Evolutionary conservation across 2,329 filamentous ascomycete species (phyloP).

Genomic region (Aspergillus aculeatinus): DNA sequence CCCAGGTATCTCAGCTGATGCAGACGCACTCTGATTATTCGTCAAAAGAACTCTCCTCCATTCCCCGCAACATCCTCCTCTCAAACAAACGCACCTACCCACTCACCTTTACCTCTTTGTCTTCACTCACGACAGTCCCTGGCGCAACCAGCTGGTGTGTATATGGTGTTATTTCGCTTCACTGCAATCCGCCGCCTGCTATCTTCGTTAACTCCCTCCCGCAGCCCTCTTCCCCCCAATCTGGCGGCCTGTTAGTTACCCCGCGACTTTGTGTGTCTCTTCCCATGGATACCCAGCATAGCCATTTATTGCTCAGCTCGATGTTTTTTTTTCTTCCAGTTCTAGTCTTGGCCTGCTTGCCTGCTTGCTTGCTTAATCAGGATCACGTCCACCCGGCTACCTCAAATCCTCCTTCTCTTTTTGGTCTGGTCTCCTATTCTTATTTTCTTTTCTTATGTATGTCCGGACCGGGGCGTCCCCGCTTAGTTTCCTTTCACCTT

Average conservation of each 20-base stretch:
- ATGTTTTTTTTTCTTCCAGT: not conserved
- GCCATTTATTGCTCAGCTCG: slow-evolving; percentile 5
- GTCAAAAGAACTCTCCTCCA: not conserved
- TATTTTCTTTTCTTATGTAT: not conserved
- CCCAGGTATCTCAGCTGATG: slow-evolving; percentile 3
- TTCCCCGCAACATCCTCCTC: not conserved
- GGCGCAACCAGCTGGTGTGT: not conserved
- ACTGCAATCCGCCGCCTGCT: not conserved
- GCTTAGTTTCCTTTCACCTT: not conserved
- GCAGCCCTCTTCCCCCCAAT: not conserved
- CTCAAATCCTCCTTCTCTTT: not conserved
- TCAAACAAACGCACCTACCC: not conserved
- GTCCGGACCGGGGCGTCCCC: not conserved
- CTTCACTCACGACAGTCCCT: not conserved
- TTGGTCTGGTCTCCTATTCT: not conserved
- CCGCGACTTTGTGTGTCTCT: slow-evolving; percentile 7
- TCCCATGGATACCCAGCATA: slow-evolving; percentile 18
- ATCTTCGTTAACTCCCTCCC: not conserved
- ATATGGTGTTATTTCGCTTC: not conserved
- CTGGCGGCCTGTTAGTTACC: not conserved
- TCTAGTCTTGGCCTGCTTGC: not conserved
- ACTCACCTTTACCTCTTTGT: not conserved
- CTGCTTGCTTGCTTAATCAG: not conserved
- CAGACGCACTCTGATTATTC: not conserved
- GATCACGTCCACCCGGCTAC: not conserved